These are phyloP conservation scores for Trichosporon coremiiforme DNA, from an alignment of 1,284 basidiomycete genomes.

Conservation along the genomic window DNA sequence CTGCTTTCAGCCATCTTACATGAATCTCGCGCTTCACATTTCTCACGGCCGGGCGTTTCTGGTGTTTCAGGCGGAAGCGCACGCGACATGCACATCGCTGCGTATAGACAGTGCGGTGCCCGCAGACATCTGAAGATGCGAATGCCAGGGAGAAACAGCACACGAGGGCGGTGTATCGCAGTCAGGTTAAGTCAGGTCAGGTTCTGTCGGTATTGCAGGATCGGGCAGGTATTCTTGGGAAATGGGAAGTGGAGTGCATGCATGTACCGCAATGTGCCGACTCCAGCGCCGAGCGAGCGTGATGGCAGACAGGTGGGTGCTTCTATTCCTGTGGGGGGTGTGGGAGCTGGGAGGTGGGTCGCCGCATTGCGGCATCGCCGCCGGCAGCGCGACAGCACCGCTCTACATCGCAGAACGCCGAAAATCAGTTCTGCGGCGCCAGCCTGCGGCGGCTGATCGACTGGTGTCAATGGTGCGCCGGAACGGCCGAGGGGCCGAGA, in stretches of 20 bases:
- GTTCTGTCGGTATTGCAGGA: not conserved
- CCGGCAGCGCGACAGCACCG: too few species aligned
- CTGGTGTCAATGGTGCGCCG: too few species aligned
- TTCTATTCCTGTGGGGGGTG: not conserved
- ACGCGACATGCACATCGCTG: not conserved
- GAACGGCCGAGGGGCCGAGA: too few species aligned
- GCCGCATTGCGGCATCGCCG: too few species aligned
- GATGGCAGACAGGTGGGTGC: not conserved
- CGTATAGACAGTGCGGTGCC: not conserved
- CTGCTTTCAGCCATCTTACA: not conserved
- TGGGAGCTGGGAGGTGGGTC: too few species aligned
- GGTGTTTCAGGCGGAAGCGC: not conserved
- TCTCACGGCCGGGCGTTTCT: not conserved
- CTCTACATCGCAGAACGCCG: not conserved
- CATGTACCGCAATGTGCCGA: too few species aligned
- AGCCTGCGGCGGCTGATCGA: too few species aligned
- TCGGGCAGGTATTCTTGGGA: not conserved
- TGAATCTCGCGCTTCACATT: not conserved
- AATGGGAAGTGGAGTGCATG: not conserved
- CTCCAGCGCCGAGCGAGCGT: too few species aligned
- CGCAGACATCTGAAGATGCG: not conserved
- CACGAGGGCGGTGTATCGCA: not conserved
- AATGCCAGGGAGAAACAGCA: not conserved
- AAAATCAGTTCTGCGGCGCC: not conserved
- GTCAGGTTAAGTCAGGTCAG: not conserved